Conservation (phyloP, 192 early-diverging fungal genomes). For the Linnemannia schmuckeri region DNA sequence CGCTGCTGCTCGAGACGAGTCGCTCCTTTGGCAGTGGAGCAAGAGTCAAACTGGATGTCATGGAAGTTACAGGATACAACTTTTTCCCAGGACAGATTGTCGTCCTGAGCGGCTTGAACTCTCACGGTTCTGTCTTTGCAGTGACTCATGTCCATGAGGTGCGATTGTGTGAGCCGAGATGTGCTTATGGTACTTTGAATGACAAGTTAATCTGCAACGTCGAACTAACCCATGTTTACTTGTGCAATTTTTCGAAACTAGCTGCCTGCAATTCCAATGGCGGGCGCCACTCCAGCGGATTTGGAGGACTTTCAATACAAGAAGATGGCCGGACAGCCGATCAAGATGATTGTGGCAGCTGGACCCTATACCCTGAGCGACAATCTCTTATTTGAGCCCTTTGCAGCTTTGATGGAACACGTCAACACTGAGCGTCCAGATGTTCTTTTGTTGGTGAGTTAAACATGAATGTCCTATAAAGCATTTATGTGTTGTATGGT, state of each 20-base stretch:
- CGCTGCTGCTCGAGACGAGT: slow-evolving; percentile 88
- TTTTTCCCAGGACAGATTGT: slow-evolving; percentile 95
- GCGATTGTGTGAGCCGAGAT: slow-evolving; percentile 35
- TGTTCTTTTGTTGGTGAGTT: slow-evolving; percentile 78
- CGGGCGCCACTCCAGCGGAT: slow-evolving; percentile 49
- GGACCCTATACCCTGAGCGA: slow-evolving; percentile 91
- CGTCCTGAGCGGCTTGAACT: slow-evolving; percentile 76
- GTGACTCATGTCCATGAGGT: slow-evolving; percentile 68
- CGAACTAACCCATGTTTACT: background rate
- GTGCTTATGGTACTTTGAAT: background rate
- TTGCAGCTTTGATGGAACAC: slow-evolving; percentile 79
- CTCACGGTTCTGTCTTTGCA: slow-evolving; percentile 66
- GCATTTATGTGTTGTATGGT: background rate
- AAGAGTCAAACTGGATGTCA: slow-evolving; percentile 76
- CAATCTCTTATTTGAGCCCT: slow-evolving; percentile 84
- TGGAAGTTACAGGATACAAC: slow-evolving; percentile 67
- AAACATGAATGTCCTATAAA: background rate
- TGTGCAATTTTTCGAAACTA: slow-evolving; percentile 7
- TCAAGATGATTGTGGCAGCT: slow-evolving; percentile 75
- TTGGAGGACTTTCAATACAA: slow-evolving; percentile 59
- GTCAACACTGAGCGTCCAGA: slow-evolving; percentile 77
- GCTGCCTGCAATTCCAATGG: slow-evolving; percentile 68
- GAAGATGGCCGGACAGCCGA: slow-evolving; percentile 46
- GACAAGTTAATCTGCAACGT: slow-evolving; percentile 27
- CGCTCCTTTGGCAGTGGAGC: slow-evolving; percentile 77